These are phyloP conservation scores for Fragilariopsis cylindrus DNA, from an alignment of 108 stramenopile species.

Conservation along the genomic window DNA sequence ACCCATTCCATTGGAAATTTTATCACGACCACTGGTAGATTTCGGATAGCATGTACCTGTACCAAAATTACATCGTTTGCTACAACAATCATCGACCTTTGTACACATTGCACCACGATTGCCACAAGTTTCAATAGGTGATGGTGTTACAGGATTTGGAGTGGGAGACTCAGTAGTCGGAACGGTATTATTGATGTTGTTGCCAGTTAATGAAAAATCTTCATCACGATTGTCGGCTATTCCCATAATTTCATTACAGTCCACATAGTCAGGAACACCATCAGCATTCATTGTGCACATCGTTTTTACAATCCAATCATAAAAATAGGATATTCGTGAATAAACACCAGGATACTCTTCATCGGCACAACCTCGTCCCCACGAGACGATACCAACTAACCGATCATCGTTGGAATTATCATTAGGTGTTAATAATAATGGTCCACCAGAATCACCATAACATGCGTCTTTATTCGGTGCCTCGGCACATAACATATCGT, in stretches of 20 bases:
- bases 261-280: slow-evolving; percentile 27
- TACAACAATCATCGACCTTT: neutral
- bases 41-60: neutral
- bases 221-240: slow-evolving; percentile 2
- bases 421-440: slow-evolving; percentile 19
- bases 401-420: slow-evolving; percentile 3
- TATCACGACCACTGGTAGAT: neutral
- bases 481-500: slow-evolving; percentile 56
- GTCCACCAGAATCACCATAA: slow-evolving; percentile 50
- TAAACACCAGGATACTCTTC: slow-evolving; percentile 57
- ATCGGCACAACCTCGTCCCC: slow-evolving; percentile 46
- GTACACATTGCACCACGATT: neutral
- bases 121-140: neutral
- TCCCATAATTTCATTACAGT: neutral
- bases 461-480: slow-evolving; percentile 40
- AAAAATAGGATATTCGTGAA: slow-evolving; percentile 48
- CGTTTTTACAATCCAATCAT: slow-evolving; percentile 57
- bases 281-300: slow-evolving; percentile 40
- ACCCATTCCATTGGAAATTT: slow-evolving; percentile 3
- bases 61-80: neutral
- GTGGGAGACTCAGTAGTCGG: neutral
- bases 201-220: neutral
- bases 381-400: slow-evolving; percentile 46
- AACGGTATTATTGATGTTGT: neutral
- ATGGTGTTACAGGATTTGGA: neutral